These are phyloP conservation scores for Tetracladium setigerum DNA, from an alignment of 495 filamentous ascomycete species.

Conservation along the genomic window DNA sequence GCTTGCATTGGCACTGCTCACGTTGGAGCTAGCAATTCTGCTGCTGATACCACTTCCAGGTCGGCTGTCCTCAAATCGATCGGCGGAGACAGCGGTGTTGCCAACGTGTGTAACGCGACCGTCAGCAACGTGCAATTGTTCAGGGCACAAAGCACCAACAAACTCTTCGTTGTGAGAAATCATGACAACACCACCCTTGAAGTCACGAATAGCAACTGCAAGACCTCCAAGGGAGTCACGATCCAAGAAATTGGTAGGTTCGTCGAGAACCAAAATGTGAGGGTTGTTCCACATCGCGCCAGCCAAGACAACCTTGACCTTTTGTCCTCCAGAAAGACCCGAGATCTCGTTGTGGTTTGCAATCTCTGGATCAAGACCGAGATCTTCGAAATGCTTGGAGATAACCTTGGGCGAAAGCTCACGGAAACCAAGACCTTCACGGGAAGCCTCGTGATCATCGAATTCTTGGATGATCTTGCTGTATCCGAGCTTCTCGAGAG, in stretches of 20 bases:
- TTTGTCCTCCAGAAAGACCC: slow-evolving; percentile 95
- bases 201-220: slow-evolving; percentile 93
- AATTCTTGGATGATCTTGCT: slow-evolving; percentile 94
- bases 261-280: slow-evolving; percentile 93
- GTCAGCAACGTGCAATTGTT: slow-evolving; percentile 90
- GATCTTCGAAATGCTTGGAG: slow-evolving; percentile 94
- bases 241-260: slow-evolving; percentile 98
- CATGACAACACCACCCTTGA: slow-evolving; percentile 96
- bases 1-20: slow-evolving; percentile 50
- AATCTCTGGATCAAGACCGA: slow-evolving; percentile 94
- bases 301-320: slow-evolving; percentile 98
- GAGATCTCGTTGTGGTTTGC: slow-evolving; percentile 98
- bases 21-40: slow-evolving; percentile 45
- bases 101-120: slow-evolving; percentile 82
- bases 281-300: slow-evolving; percentile 99
- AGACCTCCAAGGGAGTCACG: slow-evolving; percentile 93
- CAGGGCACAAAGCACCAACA: slow-evolving; percentile 85
- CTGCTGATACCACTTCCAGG: slow-evolving; percentile 42
- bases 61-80: slow-evolving; percentile 80
- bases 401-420: slow-evolving; percentile 87
- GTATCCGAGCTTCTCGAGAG: slow-evolving; percentile 76
- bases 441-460: slow-evolving; percentile 94
- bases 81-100: slow-evolving; percentile 57
- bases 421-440: slow-evolving; percentile 94
- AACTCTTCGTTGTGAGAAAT: slow-evolving; percentile 99